A percentile compares a stretch with the other conserved stretches of the same genome.
Conservation (phyloP, 768 basidiomycete genomes). For the Scleroderma citrinum region DNA sequence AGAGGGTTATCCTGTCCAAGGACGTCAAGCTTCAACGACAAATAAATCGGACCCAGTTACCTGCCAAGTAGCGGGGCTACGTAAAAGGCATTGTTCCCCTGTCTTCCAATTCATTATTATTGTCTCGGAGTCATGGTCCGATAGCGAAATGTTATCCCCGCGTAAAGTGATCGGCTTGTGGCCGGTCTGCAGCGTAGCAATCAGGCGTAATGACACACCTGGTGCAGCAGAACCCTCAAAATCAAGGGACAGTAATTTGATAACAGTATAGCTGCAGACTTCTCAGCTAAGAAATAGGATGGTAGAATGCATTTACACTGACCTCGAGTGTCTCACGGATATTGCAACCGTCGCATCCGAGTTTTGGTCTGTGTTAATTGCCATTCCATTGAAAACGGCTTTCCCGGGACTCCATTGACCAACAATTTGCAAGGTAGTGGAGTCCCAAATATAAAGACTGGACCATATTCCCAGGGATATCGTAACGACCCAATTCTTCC, state of each 20-base stretch:
- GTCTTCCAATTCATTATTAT: constrained; percentile 53
- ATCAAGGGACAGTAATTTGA: constrained; percentile 26
- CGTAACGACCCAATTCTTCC: constrained; percentile 42
- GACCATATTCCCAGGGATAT: constrained; percentile 61
- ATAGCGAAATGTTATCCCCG: constrained; percentile 49
- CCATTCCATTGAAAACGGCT: constrained; percentile 46
- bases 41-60: constrained; percentile 12
- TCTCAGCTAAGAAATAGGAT: constrained; percentile 10
- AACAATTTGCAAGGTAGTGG: constrained; percentile 20
- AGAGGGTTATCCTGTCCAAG: constrained; percentile 41
- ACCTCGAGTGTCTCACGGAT: constrained; percentile 44
- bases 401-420: constrained; percentile 52
- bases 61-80: constrained; percentile 31
- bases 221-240: constrained; percentile 1
- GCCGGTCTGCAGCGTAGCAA: constrained; percentile 33
- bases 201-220: constrained; percentile 23
- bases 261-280: constrained; percentile 11
- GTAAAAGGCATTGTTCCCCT: constrained; percentile 40
- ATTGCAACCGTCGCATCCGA: constrained; percentile 48
- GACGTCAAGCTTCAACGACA: constrained; percentile 2
- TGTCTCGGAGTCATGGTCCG: constrained; percentile 46
- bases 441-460: constrained; percentile 48
- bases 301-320: constrained; percentile 19
- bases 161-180: constrained; percentile 44
- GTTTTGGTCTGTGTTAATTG: constrained; percentile 40